Percentiles rank a stretch among this genome's conserved stretches.
Conservation (phyloP, 2,329 filamentous ascomycete species). For the Diaporthe longicolla region DNA sequence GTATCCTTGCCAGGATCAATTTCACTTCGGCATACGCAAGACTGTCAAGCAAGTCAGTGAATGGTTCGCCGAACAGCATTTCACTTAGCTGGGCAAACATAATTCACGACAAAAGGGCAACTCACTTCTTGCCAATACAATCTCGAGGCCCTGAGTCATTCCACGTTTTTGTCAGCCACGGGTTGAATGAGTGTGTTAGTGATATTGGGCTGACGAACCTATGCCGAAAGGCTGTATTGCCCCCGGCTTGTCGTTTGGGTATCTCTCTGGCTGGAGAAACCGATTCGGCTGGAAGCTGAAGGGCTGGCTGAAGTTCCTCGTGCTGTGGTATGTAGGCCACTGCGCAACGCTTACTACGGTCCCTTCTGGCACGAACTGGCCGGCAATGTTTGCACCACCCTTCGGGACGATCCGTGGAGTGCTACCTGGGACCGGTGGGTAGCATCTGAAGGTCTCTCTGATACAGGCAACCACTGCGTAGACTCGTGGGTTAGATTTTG, state of each 20-base stretch:
- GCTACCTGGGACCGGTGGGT: constrained; percentile 50
- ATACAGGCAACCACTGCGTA: constrained; percentile 51
- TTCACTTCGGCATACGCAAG: constrained; percentile 66
- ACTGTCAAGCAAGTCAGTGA: constrained; percentile 47
- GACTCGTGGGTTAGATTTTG: background rate
- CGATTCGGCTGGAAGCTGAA: constrained; percentile 63
- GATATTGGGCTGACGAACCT: constrained; percentile 48
- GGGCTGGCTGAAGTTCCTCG: constrained; percentile 60
- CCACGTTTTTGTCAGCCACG: background rate
- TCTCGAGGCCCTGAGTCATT: constrained; percentile 59
- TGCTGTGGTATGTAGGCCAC: constrained; percentile 59
- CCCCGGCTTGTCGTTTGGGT: constrained; percentile 56
- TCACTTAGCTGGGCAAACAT: background rate
- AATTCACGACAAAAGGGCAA: constrained; percentile 1
- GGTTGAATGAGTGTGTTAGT: background rate
- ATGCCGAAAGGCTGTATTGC: constrained; percentile 63
- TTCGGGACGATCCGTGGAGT: constrained; percentile 49
- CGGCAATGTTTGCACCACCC: constrained; percentile 52
- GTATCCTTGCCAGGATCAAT: constrained; percentile 60
- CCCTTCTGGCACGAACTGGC: constrained; percentile 51
- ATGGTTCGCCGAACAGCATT: background rate
- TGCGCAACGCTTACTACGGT: constrained; percentile 60
- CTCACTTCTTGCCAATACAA: constrained; percentile 65
- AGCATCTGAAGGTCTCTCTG: constrained; percentile 53
- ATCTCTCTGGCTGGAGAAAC: constrained; percentile 58